Percentiles rank a stretch among this genome's conserved stretches.
Evolutionary conservation across 2,329 filamentous ascomycete genomes (phyloP).

Genomic region (Aspergillus sp.): DNA sequence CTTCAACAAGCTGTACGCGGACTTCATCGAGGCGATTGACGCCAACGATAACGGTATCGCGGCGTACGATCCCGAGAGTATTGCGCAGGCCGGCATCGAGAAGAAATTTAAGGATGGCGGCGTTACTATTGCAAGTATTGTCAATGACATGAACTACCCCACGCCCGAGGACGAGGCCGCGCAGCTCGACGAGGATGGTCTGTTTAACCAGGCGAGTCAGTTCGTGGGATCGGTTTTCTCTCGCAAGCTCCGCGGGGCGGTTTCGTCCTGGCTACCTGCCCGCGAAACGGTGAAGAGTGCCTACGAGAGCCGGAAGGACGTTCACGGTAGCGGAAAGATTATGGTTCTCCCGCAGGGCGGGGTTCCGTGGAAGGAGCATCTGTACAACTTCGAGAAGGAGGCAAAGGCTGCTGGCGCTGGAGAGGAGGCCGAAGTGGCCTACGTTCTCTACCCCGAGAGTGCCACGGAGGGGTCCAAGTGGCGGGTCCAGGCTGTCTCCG

Average conservation of each 20-base stretch:
- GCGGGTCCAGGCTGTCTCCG: conserved; percentile 90
- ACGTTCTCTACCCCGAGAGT: conserved; percentile 89
- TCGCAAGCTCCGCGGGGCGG: conserved; percentile 74
- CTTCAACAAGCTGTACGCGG: conserved; percentile 85
- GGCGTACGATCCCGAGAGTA: conserved; percentile 69
- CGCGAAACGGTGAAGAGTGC: conserved; percentile 74
- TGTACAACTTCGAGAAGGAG: conserved; percentile 80
- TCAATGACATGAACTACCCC: conserved; percentile 74
- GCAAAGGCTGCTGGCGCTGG: conserved; percentile 41
- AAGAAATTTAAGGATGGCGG: conserved; percentile 82
- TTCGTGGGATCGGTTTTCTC: conserved; percentile 91
- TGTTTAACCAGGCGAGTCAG: conserved; percentile 72
- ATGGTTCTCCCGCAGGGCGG: conserved; percentile 76
- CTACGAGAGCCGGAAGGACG: conserved; percentile 65
- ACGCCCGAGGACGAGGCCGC: conserved; percentile 52
- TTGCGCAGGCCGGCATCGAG: conserved; percentile 70
- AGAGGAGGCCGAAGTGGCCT: conserved; percentile 63
- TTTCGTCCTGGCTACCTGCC: conserved; percentile 80
- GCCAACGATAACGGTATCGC: conserved; percentile 96
- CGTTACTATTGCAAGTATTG: conserved; percentile 81
- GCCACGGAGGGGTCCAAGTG: conserved; percentile 75
- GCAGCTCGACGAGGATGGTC: conserved; percentile 76
- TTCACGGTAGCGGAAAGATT: conserved; percentile 74
- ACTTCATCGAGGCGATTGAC: conserved; percentile 93
- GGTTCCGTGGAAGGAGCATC: conserved; percentile 92